Conservation (phyloP, 768 basidiomycete species). For the Pleurotus giganteus region DNA sequence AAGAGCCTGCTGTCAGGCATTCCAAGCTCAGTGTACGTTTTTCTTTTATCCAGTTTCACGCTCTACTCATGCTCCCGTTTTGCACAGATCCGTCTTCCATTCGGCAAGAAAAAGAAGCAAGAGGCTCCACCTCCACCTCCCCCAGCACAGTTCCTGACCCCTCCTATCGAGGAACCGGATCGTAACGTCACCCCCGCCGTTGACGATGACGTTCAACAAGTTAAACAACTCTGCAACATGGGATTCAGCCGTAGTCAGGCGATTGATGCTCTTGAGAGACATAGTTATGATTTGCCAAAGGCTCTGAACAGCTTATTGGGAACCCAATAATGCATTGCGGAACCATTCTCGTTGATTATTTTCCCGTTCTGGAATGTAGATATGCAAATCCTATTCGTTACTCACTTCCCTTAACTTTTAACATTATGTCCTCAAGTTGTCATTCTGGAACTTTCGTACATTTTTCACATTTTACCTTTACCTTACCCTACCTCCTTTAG, state of each 20-base stretch:
- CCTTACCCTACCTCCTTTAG: not conserved
- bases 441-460: not conserved
- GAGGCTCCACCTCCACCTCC: conserved; percentile 42
- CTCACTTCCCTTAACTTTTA: not conserved
- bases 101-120: conserved; percentile 68
- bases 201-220: conserved; percentile 72
- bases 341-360: not conserved
- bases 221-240: conserved; percentile 83
- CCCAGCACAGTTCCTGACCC: conserved; percentile 35
- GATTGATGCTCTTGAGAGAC: conserved; percentile 78
- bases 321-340: not conserved
- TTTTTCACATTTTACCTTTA: not conserved
- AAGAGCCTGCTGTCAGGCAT: conserved; percentile 54
- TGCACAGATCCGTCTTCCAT: conserved; percentile 71
- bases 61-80: conserved; percentile 6
- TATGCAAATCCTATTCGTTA: not conserved
- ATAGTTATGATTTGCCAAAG: conserved; percentile 72
- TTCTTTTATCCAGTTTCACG: conserved; percentile 2
- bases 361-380: not conserved
- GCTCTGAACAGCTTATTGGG: conserved; percentile 14
- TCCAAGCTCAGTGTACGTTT: conserved; percentile 76
- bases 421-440: not conserved
- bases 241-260: conserved; percentile 86
- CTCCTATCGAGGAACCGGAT: conserved; percentile 44
- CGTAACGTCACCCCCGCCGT: conserved; percentile 47